phyloP scores from a whole-genome alignment of 768 basidiomycete genomes.

The Lactarius trivialis region DNA sequence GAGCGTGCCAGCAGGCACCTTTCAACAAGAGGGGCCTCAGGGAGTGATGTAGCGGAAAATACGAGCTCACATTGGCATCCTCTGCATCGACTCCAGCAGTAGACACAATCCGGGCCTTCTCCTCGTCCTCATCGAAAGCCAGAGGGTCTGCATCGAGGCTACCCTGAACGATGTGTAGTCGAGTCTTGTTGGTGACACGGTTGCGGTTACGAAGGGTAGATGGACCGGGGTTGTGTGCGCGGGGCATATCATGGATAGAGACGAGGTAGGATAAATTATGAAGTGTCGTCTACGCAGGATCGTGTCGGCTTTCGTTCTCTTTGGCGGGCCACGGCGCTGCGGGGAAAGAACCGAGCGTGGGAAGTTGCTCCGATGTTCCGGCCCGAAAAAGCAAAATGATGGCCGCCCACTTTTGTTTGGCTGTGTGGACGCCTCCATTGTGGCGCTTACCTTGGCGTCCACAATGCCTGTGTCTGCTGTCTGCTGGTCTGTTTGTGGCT shows the following conservation, averaged over 20 bases:
- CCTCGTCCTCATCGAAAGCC: conserved; percentile 80
- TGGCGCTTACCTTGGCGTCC: conserved; percentile 17
- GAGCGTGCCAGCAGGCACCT: conserved; percentile 36
- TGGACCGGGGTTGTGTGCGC: conserved; percentile 67
- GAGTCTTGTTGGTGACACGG: conserved; percentile 88
- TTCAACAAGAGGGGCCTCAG: conserved; percentile 39
- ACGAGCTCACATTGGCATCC: conserved; percentile 78
- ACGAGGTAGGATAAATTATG: conserved; percentile 26
- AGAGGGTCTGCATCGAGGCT: conserved; percentile 74
- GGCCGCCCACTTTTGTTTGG: conserved; percentile 21
- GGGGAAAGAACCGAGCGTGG: conserved; percentile 24
- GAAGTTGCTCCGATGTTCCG: conserved; percentile 21
- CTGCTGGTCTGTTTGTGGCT: neutral
- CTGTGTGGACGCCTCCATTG: conserved; percentile 12
- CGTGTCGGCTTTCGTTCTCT: conserved; percentile 23
- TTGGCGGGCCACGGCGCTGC: conserved; percentile 25
- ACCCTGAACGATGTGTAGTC: conserved; percentile 77
- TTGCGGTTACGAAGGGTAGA: conserved; percentile 81
- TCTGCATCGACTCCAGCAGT: conserved; percentile 89
- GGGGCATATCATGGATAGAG: conserved; percentile 79
- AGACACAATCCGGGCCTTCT: conserved; percentile 71
- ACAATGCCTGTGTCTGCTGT: neutral
- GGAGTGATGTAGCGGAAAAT: conserved; percentile 31
- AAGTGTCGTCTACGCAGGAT: conserved; percentile 20
- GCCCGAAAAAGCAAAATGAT: conserved; percentile 20